Evolutionary conservation across 2,329 filamentous ascomycete genomes (phyloP).

Genomic region (Aspergillus sp.): DNA sequence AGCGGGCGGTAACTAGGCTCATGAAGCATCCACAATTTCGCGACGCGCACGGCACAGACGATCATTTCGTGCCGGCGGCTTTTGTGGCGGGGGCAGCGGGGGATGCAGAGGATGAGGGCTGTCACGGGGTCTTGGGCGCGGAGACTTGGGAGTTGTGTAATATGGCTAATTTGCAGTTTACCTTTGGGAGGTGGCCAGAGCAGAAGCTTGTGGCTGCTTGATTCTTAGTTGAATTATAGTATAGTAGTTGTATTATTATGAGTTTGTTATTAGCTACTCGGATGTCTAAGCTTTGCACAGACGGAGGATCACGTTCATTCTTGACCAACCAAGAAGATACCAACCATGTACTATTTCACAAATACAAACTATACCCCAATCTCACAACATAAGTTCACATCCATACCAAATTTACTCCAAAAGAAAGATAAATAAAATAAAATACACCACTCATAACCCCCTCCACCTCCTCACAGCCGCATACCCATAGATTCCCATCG

Average conservation of each 20-base stretch:
- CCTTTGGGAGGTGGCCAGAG: background rate
- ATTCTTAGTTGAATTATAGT: background rate
- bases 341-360: too few relatives aligned
- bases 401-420: background rate
- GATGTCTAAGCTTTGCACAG: too few relatives aligned
- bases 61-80: background rate
- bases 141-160: background rate
- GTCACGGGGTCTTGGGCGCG: background rate
- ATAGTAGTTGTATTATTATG: background rate
- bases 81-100: background rate
- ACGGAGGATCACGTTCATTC: too few relatives aligned
- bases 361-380: background rate
- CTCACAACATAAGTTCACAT: background rate
- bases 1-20: background rate
- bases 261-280: too few relatives aligned
- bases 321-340: too few relatives aligned
- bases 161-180: background rate
- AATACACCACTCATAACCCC: background rate
- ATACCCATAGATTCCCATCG: conserved; percentile 30
- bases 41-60: background rate
- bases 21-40: background rate
- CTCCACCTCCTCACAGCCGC: conserved; percentile 18
- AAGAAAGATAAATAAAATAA: background rate
- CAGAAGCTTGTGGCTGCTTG: background rate
- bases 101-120: background rate